Evolutionary conservation across 768 basidiomycete genomes (phyloP), one percentile per base, ranked within the genome.

Genomic region (Pleurotus djamor): DNA sequence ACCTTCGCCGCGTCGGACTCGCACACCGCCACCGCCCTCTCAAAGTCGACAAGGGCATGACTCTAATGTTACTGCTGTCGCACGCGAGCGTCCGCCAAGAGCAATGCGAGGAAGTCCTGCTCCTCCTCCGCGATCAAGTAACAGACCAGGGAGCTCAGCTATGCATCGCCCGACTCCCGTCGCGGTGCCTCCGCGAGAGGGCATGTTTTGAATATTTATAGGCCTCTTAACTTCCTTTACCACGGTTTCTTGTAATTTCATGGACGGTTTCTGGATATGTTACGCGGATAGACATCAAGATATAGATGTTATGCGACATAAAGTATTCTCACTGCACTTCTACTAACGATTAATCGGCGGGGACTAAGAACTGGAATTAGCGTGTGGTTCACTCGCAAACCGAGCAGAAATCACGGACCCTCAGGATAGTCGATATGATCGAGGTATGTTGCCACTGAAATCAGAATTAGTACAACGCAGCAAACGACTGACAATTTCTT

Each of bases 81-180:
- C 54, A 48, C 61, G 52, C 60, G 56, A 64, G 62, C 58, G 62
- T 44, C 70, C 74, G 1, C 69, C 71, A 21, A 66, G 76, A 52
- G 66, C 71, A 5, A 61, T 68, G 35, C 66, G 71, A 52, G 71
- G 68, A 13, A 79, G 79, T 64, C 81, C 81, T n/a, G 82, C 80
- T 0, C 85, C 82, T 0, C 83, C 86, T 3, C 88, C 89, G 14
- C 79, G 89, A 52, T 90, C 89, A 57, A 75, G 75, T 17, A 84
- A 88, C 69, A 76, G 89, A 8, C 89, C 90, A 2, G 80, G 82
- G 10, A 89, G 86, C 66, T 67, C 75, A 33, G 64, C 76, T 16
- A 77, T 75, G 12, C 76, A 74, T 61, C 78, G 81, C 17, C 76
- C 81, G 16, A 79, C 83, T 4, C 82, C 79, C 3, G 75, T 82